Evolutionary conservation across 2,329 filamentous ascomycete genomes (phyloP).

Genomic region (Berkeleyomyces rouxiae): DNA sequence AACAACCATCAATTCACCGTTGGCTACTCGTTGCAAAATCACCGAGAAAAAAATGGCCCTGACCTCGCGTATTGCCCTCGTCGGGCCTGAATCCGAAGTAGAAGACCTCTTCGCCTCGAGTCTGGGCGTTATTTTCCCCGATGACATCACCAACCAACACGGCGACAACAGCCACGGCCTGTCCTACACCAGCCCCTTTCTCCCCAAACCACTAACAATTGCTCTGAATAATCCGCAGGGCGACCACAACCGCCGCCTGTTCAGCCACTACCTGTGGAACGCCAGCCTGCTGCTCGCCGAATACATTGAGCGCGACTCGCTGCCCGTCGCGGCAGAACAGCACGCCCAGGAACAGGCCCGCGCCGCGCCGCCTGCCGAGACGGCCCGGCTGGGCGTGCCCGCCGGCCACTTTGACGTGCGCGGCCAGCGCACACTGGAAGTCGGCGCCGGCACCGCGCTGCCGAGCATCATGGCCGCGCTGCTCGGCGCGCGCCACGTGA

Average conservation of each 20-base stretch:
- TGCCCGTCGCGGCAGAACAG: slow-evolving; percentile 16
- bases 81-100: slow-evolving; percentile 25
- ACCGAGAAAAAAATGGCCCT: slow-evolving; percentile 27
- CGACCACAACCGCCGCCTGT: slow-evolving; percentile 41
- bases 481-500: slow-evolving; percentile 32
- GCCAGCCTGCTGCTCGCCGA: slow-evolving; percentile 39
- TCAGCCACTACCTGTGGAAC: slow-evolving; percentile 63
- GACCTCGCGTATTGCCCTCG: slow-evolving; percentile 20
- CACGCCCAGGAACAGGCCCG: neutral
- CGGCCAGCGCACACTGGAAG: slow-evolving; percentile 39
- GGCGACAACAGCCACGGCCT: slow-evolving; percentile 43
- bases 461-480: slow-evolving; percentile 33
- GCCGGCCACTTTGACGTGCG: slow-evolving; percentile 28
- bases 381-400: slow-evolving; percentile 11
- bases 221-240: slow-evolving; percentile 30
- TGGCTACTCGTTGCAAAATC: neutral
- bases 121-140: slow-evolving; percentile 48
- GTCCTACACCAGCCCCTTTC: slow-evolving; percentile 38
- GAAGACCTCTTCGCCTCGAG: slow-evolving; percentile 45
- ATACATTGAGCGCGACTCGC: slow-evolving; percentile 34
- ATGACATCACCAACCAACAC: slow-evolving; percentile 50
- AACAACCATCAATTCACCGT: neutral
- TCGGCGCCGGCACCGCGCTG: slow-evolving; percentile 49
- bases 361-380: neutral
- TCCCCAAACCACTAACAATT: slow-evolving; percentile 29